Evolutionary conservation across 164 flowering plant genomes (phyloP).

Genomic region (Amborella trichopoda): DNA sequence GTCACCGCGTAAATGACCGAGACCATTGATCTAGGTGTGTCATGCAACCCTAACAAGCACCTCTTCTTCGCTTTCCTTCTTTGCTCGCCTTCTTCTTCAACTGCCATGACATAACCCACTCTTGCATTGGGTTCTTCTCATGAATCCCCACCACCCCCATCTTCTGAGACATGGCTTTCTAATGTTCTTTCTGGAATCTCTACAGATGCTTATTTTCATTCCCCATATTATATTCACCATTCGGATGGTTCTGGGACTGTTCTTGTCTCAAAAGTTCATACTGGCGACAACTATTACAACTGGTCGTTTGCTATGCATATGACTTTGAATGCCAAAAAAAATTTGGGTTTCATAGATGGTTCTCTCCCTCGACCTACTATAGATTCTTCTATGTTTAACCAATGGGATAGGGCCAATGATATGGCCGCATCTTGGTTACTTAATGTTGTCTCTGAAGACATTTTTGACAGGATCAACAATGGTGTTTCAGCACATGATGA

Average conservation of each 20-base stretch:
- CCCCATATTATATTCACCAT: slow-evolving; percentile 2
- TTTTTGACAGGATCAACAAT: background rate
- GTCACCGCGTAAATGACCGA: too few species aligned
- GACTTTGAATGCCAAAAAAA: background rate
- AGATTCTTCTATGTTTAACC: background rate
- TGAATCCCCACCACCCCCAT: too few species aligned
- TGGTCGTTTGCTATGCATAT: background rate
- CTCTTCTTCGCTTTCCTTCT: too few species aligned
- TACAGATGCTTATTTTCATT: background rate
- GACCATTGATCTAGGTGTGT: too few species aligned
- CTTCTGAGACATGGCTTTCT: too few species aligned
- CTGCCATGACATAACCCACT: too few species aligned
- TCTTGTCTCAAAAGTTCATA: background rate
- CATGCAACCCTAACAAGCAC: too few species aligned
- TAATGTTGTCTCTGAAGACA: background rate
- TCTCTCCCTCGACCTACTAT: background rate
- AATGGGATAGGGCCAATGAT: background rate
- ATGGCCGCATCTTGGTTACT: background rate
- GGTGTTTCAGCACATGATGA: background rate
- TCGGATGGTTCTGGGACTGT: background rate
- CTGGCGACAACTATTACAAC: background rate
- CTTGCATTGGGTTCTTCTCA: too few species aligned
- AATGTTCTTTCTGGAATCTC: too few species aligned
- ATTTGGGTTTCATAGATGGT: background rate
- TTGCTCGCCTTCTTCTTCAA: too few species aligned